Conservation (phyloP, 2,329 filamentous ascomycete genomes). For the Cytospora piceae region DNA sequence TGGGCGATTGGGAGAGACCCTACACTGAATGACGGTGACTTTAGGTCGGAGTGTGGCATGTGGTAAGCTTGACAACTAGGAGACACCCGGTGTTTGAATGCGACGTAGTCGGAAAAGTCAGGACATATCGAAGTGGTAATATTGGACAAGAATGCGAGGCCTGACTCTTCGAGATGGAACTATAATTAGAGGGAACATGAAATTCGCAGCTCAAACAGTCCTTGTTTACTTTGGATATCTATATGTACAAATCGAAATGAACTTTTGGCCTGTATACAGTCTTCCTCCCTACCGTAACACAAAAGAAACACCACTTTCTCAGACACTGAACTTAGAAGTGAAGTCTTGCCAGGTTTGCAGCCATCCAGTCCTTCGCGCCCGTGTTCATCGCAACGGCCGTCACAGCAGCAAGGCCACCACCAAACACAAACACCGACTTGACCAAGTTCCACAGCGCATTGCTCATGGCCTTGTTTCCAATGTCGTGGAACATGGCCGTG, state of each 20-base stretch:
- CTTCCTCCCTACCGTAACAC: neutral
- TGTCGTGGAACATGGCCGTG: constrained; percentile 26
- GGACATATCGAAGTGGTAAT: too few species aligned
- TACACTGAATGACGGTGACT: neutral
- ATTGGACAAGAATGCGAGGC: too few species aligned
- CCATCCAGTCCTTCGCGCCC: constrained; percentile 22
- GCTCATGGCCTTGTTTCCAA: constrained; percentile 22
- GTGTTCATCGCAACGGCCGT: constrained; percentile 23
- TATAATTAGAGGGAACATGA: too few species aligned
- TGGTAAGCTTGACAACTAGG: constrained; percentile 11
- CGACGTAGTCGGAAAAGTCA: too few species aligned
- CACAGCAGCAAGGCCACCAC: constrained; percentile 18
- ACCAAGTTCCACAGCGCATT: constrained; percentile 21
- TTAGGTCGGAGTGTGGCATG: constrained; percentile 1
- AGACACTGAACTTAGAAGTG: constrained; percentile 1
- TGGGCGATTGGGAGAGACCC: constrained; percentile 15
- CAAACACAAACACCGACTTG: constrained; percentile 16
- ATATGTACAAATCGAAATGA: neutral
- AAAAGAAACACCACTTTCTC: neutral
- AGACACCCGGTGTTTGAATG: too few species aligned
- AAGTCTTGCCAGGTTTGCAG: constrained; percentile 2
- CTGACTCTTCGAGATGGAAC: too few species aligned
- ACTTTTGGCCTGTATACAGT: neutral
- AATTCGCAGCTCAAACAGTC: too few species aligned
- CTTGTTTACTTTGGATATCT: too few species aligned